Percentiles rank a stretch among this genome's conserved stretches.
These are phyloP conservation scores for Aspergillus nomiae DNA, from an alignment of 2,329 filamentous ascomycete species.

Conservation along the genomic window DNA sequence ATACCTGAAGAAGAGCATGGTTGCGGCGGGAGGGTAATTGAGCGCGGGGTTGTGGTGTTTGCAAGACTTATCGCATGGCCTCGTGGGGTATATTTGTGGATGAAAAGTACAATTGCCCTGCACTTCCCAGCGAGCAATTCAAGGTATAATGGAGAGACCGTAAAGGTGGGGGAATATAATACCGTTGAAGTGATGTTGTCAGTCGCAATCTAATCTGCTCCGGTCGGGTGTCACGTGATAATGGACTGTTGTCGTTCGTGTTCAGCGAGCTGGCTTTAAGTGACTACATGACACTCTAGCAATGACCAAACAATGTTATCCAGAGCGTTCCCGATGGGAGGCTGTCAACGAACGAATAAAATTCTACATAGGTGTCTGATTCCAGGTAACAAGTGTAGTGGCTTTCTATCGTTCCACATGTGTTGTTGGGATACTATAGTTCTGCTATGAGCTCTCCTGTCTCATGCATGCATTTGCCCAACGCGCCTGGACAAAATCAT, in stretches of 20 bases:
- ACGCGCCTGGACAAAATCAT: not conserved
- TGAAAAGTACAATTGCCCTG: not conserved
- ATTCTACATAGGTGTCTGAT: not conserved
- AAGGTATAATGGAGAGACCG: not conserved
- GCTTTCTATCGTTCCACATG: not conserved
- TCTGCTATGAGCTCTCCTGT: not conserved
- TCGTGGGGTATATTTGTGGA: not conserved
- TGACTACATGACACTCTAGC: too few species aligned
- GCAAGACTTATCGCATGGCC: constrained; percentile 17
- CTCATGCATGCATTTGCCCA: not conserved
- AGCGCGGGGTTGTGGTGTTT: constrained; percentile 5
- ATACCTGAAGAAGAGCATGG: constrained; percentile 58
- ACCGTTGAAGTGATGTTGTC: not conserved
- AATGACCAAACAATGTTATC: not conserved
- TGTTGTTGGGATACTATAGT: not conserved
- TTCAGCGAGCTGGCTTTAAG: not conserved
- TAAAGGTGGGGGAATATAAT: not conserved
- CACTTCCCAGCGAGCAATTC: not conserved
- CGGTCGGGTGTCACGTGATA: not conserved
- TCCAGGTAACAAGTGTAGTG: not conserved
- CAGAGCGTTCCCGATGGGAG: not conserved
- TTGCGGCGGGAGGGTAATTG: constrained; percentile 21
- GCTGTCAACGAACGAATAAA: not conserved
- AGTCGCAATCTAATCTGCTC: constrained; percentile 5
- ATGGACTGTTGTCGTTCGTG: not conserved